A percentile compares a stretch with the other conserved stretches of the same genome.
Evolutionary conservation across 352 stramenopile genomes (phyloP).

Genomic region (Phytophthora litchii): DNA sequence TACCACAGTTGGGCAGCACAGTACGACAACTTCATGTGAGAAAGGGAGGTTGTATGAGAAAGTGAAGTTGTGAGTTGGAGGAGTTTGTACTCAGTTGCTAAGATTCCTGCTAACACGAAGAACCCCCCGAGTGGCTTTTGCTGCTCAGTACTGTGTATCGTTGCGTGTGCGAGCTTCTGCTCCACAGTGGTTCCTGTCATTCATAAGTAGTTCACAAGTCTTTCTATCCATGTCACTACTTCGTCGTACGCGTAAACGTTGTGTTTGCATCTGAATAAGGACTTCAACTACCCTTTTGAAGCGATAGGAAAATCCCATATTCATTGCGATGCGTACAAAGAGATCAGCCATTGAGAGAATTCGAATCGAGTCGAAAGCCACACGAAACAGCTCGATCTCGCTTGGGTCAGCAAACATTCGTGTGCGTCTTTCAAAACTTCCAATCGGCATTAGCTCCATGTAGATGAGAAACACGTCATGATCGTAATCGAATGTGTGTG

Average conservation of each 20-base stretch:
- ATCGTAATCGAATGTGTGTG: slow-evolving; percentile 36
- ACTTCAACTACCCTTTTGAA: slow-evolving; percentile 39
- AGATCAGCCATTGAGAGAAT: slow-evolving; percentile 30
- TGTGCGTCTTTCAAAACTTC: slow-evolving; percentile 41
- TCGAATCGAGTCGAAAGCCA: slow-evolving; percentile 37
- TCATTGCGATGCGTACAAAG: slow-evolving; percentile 39
- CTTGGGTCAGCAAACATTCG: slow-evolving; percentile 35
- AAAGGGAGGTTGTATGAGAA: too few relatives aligned
- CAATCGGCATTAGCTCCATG: slow-evolving; percentile 27
- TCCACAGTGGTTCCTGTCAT: too few relatives aligned
- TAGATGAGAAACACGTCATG: slow-evolving; percentile 29
- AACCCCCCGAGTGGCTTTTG: too few relatives aligned
- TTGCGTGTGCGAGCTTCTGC: too few relatives aligned
- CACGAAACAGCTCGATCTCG: slow-evolving; percentile 33
- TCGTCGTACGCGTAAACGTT: background rate
- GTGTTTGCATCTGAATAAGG: slow-evolving; percentile 17
- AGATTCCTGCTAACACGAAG: too few relatives aligned
- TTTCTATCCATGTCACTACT: too few relatives aligned
- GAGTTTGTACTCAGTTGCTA: too few relatives aligned
- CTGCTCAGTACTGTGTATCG: too few relatives aligned
- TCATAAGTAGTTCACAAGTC: too few relatives aligned
- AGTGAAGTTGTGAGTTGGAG: too few relatives aligned
- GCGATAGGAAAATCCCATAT: slow-evolving; percentile 39
- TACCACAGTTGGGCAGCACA: too few relatives aligned
- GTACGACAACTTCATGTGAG: too few relatives aligned